Base-by-base conservation (phyloP, 768 basidiomycete species). In the Lactarius quietus region DNA sequence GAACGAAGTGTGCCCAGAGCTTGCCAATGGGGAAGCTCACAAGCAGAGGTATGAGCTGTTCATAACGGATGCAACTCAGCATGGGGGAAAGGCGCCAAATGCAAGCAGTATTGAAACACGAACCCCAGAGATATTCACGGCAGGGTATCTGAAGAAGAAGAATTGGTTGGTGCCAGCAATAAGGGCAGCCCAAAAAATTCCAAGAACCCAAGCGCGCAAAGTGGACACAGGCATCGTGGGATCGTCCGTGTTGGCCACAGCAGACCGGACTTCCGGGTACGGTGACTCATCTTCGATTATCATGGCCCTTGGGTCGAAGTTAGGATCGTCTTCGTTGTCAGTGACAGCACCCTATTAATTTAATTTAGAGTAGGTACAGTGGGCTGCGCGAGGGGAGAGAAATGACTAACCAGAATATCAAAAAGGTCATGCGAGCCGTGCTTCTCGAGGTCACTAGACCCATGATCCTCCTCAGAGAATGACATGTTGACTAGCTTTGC, bases 101-200 rank as follows among this genome's bases (percentile, higher is more conserved):
- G 36, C 12, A 15, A 29, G 23, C 1, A 15, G 8, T 23, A 0
- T 17, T 18, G 1, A 9, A 41, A 29, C 33, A 38, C 58, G 3
- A 14, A 48, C 58, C 6, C 29, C 1, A 4, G 3, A 1, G 20
- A 81, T 59, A 6, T 28, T 18, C 33, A 78, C 74, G 9, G 78
- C 73, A 10, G 87, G 88, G 71, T 83, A 89, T 39, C 88, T 83
- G 69, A 89, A 84, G 74, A 82, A 86, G 74, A 89, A 89, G 76
- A 89, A 89, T 70, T 90, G 88, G 74, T 90, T 90, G 79, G 90
- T 78, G 53, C 87, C 87, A 1, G 88, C 80, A 31, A 91, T 78
- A 59, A 92, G 18, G 67, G 87, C 76, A 0, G 86, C 78, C 81
- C 83, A 86, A 29, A 70, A 55, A 38, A 78, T 23, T 43, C 78